Conservation (phyloP, 441 rosid genomes). For the Arabidopsis hybrid region DNA sequence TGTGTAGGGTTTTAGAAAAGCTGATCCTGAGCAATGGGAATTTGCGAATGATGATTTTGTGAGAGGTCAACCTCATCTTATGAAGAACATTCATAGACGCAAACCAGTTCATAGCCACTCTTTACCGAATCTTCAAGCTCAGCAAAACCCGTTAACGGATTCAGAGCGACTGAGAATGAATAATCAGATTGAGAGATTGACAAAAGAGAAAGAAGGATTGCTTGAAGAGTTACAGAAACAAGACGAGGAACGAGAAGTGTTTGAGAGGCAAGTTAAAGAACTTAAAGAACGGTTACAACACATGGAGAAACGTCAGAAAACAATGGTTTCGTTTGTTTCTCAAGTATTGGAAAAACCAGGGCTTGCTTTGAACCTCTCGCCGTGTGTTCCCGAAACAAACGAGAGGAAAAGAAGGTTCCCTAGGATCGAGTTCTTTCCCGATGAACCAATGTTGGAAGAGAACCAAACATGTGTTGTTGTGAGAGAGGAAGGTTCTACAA, state of each 20-base stretch:
- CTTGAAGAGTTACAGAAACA: slow-evolving; percentile 59
- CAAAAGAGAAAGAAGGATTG: slow-evolving; percentile 62
- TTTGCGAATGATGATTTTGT: slow-evolving; percentile 90
- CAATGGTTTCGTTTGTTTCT: slow-evolving; percentile 62
- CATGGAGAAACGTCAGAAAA: slow-evolving; percentile 70
- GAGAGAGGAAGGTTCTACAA: slow-evolving; percentile 38
- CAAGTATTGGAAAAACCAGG: slow-evolving; percentile 74
- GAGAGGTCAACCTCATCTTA: slow-evolving; percentile 71
- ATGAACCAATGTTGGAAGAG: slow-evolving; percentile 53
- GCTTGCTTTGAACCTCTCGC: slow-evolving; percentile 60
- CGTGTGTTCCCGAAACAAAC: slow-evolving; percentile 54
- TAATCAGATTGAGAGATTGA: slow-evolving; percentile 68
- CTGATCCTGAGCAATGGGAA: slow-evolving; percentile 96
- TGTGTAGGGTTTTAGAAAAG: slow-evolving; percentile 85
- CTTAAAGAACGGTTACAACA: slow-evolving; percentile 66
- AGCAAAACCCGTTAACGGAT: slow-evolving; percentile 59
- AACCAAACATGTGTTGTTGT: slow-evolving; percentile 36
- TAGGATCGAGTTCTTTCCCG: slow-evolving; percentile 38
- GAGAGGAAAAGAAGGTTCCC: slow-evolving; percentile 88
- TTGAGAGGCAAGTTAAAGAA: slow-evolving; percentile 60
- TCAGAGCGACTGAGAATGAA: slow-evolving; percentile 63
- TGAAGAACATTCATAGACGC: slow-evolving; percentile 87
- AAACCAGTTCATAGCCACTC: slow-evolving; percentile 96
- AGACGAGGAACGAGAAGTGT: slow-evolving; percentile 55
- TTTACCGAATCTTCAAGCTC: slow-evolving; percentile 63